Base-by-base conservation (phyloP, 2,329 filamentous ascomycete species). In the Xylariaceae sp. region DNA sequence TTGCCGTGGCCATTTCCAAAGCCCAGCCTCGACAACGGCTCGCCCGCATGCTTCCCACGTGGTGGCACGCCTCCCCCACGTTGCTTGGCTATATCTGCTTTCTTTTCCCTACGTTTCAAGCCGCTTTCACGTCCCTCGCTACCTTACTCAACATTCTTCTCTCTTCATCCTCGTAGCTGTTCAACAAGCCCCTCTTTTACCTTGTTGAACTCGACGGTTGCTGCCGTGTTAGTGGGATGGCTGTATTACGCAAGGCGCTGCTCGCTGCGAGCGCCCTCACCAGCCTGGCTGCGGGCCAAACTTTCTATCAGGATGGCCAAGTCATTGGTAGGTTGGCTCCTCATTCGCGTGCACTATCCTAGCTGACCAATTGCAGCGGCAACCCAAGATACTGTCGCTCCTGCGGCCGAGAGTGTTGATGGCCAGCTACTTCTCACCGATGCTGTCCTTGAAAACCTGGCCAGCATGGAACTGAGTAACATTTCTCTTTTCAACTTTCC, bases 401-500 rank as follows among this genome's bases (percentile, higher is more conserved):
- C 52, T 9, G 48, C 55, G n/a, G 52, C 52, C 6, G 45, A 50
- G 39, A 42, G 34, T 41, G 22, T 55, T 4, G 18, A 34, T 7
- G 31, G 40, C 11, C 51, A 54, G 45, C 44, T 54, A 17, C 45
- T 56, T 16, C 48, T 58, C 22, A 58, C 53, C 2, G 48, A 56
- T 18, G 33, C 31, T 7, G 55, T 61, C 22, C 51, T 68, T 38
- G 48, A 45, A 7, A 55, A 59, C 17, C 50, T 66, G 2, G 55
- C 56, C 3, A 45, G 48, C 9, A 34, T 53, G 47, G 57, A 63
- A 10, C 40, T 57, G 31, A 55, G 41, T n/a, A 47, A 61, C 16
- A 53, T 64, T 9, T 54, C 58, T 7, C 51, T 63, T 33, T 68
- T 69, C 46, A 31, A 47, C 1, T 69, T 61, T 16, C 41, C 50